These are phyloP conservation scores for Dendrocalamus sinicus DNA, from an alignment of 176 grass and related monocot species.

Conservation along the genomic window DNA sequence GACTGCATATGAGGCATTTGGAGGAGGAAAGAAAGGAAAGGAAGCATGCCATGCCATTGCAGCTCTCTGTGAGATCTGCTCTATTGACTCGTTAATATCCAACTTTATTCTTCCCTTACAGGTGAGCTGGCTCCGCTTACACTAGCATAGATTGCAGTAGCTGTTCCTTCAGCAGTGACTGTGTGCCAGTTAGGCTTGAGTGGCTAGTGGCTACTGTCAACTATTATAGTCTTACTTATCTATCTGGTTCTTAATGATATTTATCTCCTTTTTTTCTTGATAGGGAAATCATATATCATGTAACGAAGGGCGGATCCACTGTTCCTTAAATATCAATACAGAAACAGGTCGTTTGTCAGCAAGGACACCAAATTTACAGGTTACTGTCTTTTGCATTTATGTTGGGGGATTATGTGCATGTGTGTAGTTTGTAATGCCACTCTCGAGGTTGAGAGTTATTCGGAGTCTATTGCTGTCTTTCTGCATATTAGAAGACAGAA, in stretches of 20 bases:
- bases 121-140: slow-evolving; percentile 52
- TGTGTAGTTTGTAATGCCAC: slow-evolving; percentile 1
- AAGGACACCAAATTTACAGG: slow-evolving; percentile 95
- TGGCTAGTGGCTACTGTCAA: slow-evolving; percentile 26
- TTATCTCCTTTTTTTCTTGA: slow-evolving; percentile 27
- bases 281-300: slow-evolving; percentile 94
- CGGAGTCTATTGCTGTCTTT: not conserved
- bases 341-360: slow-evolving; percentile 96
- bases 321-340: slow-evolving; percentile 96
- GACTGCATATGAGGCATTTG: slow-evolving; percentile 88
- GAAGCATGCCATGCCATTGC: slow-evolving; percentile 91
- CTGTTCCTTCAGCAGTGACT: not conserved
- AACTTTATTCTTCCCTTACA: slow-evolving; percentile 97
- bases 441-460: slow-evolving; percentile 28
- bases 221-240: slow-evolving; percentile 1
- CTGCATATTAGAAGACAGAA: not conserved
- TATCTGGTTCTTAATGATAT: slow-evolving; percentile 31
- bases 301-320: slow-evolving; percentile 76
- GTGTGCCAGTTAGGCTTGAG: not conserved
- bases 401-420: not conserved
- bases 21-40: slow-evolving; percentile 74
- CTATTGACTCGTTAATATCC: slow-evolving; percentile 90
- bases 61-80: slow-evolving; percentile 86
- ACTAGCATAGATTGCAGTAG: slow-evolving; percentile 6
- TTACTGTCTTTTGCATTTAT: slow-evolving; percentile 43